Evolutionary conservation across 169 alveolate genomes (phyloP), one percentile per base, ranked within the genome.

Genomic region (Plasmodium adleri): DNA sequence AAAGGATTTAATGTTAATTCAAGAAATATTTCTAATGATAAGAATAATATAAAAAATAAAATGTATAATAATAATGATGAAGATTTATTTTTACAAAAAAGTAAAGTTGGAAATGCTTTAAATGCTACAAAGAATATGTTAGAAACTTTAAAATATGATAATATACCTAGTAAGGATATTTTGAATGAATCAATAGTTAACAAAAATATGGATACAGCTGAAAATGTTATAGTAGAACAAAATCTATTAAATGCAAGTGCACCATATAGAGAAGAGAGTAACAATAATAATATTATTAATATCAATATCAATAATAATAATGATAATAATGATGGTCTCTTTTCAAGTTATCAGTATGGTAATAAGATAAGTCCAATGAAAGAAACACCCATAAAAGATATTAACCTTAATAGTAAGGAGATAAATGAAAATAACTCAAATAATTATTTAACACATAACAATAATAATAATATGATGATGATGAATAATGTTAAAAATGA

Each of bases 111-210:
- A 0, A 83, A 28, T 26, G 63, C 74, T 5, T 60, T 83, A 67
- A 68, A 22, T 83, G 67, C 68, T 43, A 67, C 91, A 9, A 83
- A 83, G 67, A 56, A 83, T 56, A 83, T 83, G 17, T 24, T 83
- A 28, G 70, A 83, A 59, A 83, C 66, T 1, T 56, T 83, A 28
- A 83, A 58, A 54, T 67, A 52, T 83, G 66, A 83, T 17, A 83
- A 68, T 28, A 67, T 83, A 5, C 83, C 83, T 5, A 68, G 66
- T 39, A 83, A 83, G 47, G 83, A 83, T 43, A 63, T 68, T 5
- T 8, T 54, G 20, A 68, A 54, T 83, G 67, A 66, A 20, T 83
- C 85, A 8, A 9, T 52, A 22, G 45, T 54, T 28, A 72, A 68
- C 13, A 26, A 22, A 49, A 76, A 15, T 10, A 24, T 64, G 49